Conservation (phyloP, 805 yeast species). For the Priceomyces medius region DNA sequence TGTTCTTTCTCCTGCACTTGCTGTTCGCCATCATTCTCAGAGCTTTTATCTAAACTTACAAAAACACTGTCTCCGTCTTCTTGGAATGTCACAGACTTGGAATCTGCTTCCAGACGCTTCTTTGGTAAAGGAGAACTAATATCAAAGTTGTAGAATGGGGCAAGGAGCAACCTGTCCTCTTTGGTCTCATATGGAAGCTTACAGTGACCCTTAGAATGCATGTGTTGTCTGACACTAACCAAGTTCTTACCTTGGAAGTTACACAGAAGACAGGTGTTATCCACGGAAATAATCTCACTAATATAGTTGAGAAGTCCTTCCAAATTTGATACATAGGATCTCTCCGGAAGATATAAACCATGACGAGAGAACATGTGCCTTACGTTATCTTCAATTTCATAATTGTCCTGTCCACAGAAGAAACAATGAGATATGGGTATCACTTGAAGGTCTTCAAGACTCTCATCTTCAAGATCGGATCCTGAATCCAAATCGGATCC, state of each 20-base stretch:
- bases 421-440: constrained; percentile 54
- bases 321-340: constrained; percentile 35
- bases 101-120: constrained; percentile 8
- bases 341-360: constrained; percentile 47
- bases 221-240: constrained; percentile 45
- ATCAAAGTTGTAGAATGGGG: constrained; percentile 40
- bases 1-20: constrained; percentile 11
- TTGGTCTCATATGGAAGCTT: constrained; percentile 44
- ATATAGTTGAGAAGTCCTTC: constrained; percentile 39
- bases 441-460: constrained; percentile 27
- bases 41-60: constrained; percentile 12
- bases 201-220: constrained; percentile 45
- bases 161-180: constrained; percentile 34
- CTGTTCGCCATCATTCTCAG: constrained; percentile 13
- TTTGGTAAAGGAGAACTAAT: constrained; percentile 15
- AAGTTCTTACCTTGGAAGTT: constrained; percentile 43
- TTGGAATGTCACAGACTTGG: constrained; percentile 28
- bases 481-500: constrained; percentile 24
- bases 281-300: constrained; percentile 37
- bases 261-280: constrained; percentile 45
- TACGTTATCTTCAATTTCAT: constrained; percentile 53
- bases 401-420: constrained; percentile 55
- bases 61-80: constrained; percentile 10
- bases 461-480: constrained; percentile 8
- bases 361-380: constrained; percentile 45